Evolutionary conservation across 2,329 filamentous ascomycete genomes (phyloP), one percentile per base, ranked within the genome.

Genomic region (Pleoardoris graminearum): DNA sequence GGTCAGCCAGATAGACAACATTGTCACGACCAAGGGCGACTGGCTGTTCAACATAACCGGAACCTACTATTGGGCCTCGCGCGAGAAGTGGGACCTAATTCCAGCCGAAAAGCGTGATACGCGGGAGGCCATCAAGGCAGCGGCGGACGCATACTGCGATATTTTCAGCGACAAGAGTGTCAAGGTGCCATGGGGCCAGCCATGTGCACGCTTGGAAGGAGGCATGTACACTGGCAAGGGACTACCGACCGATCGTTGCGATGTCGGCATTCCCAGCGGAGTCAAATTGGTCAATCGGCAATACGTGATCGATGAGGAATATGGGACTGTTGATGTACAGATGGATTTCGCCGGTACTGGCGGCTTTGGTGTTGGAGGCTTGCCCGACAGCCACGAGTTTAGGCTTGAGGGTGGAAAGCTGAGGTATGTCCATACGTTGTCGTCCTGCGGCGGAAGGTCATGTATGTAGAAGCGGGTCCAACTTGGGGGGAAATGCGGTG

Each of bases 361-460:
- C n/a, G n/a, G n/a, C n/a, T n/a, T n/a, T n/a, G n/a, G n/a, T n/a
- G n/a, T n/a, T n/a, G 46, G 50, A 11, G 66, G 66, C 1, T 46
- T 67, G 54, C 67, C 67, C n/a, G 66, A 70, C 60, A 67, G 63
- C 39, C 67, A 70, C 62, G 66, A 68, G 41, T 70, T 70, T 46
- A 53, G 67, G 41, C 43, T 70, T 35, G 66, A 70, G 53, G 53
- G 56, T 3, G 65, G 66, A 17, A 69, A 66, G 58, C 38, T 64
- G 30, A 55, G 59, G 36, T 62, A 59, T 52, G 59, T 64, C 38
- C 61, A 64, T 50, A 64, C 61, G 12, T 27, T 27, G 25, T 27
- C 25, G 25, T 27, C 25, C 6, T 27, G 25, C 10, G 25, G 25
- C 10, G 25, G 25, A 10, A 27, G 10, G 10, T 27, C 25, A 5